A percentile compares a stretch with the other conserved stretches of the same genome.
Evolutionary conservation across 2,329 filamentous ascomycete genomes (phyloP).

Genomic region (Xylariaceae sp.): DNA sequence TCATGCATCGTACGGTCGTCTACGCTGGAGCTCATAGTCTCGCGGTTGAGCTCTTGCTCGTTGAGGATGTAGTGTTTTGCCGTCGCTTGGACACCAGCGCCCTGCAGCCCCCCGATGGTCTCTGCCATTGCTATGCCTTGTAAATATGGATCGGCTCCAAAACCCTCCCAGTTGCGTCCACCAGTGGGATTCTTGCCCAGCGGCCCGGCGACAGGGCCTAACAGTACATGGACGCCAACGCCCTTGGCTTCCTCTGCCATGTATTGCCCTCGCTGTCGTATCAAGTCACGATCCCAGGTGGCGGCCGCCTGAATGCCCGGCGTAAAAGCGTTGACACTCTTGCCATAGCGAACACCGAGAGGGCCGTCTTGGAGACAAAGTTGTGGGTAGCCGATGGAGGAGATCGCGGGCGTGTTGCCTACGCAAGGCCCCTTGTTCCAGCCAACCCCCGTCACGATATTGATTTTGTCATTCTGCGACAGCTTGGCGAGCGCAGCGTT

Average conservation of each 20-base stretch:
- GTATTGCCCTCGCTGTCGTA: constrained; percentile 71
- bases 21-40: constrained; percentile 61
- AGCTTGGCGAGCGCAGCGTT: constrained; percentile 70
- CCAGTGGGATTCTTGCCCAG: constrained; percentile 75
- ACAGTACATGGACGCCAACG: constrained; percentile 74
- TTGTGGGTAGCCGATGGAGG: constrained; percentile 68
- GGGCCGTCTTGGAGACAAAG: constrained; percentile 84
- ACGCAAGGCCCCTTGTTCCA: constrained; percentile 76
- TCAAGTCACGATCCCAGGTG: constrained; percentile 79
- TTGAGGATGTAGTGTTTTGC: constrained; percentile 70
- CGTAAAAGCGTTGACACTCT: constrained; percentile 77
- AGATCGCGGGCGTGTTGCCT: constrained; percentile 63
- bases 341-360: constrained; percentile 73
- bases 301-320: constrained; percentile 79
- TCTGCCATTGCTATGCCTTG: constrained; percentile 65
- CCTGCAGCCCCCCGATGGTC: constrained; percentile 65
- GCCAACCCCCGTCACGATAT: constrained; percentile 77
- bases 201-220: constrained; percentile 78
- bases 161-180: constrained; percentile 85
- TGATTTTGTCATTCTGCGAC: constrained; percentile 77
- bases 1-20: constrained; percentile 73
- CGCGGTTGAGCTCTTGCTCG: constrained; percentile 69
- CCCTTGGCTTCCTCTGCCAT: constrained; percentile 72
- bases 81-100: constrained; percentile 55
- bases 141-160: constrained; percentile 79